phyloP scores from a whole-genome alignment of 2,329 filamentous ascomycete species.

The Coleophoma eucalyptorum region DNA sequence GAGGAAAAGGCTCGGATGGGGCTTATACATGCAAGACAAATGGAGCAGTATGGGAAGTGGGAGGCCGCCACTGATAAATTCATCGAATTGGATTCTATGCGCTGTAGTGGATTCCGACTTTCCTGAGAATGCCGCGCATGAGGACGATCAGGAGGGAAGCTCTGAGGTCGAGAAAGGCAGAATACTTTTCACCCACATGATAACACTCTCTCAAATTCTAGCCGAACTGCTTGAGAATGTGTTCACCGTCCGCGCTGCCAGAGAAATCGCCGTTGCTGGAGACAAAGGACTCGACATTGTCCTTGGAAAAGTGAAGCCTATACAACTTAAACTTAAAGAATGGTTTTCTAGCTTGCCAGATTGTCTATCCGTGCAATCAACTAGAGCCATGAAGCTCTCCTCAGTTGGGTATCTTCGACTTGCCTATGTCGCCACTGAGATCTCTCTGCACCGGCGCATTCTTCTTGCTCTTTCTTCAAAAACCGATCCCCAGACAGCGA shows the following conservation, averaged over 20 bases:
- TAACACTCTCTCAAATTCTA: constrained; percentile 45
- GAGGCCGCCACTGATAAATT: constrained; percentile 49
- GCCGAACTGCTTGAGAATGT: constrained; percentile 46
- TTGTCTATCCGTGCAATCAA: constrained; percentile 39
- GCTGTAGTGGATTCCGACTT: constrained; percentile 41
- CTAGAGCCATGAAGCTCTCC: constrained; percentile 35
- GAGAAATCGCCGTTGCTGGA: constrained; percentile 19
- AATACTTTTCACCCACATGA: constrained; percentile 46
- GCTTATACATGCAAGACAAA: constrained; percentile 61
- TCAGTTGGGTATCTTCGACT: constrained; percentile 43
- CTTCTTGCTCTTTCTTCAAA: constrained; percentile 35
- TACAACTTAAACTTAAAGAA: constrained; percentile 41
- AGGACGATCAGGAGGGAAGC: constrained; percentile 28
- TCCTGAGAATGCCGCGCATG: constrained; percentile 23
- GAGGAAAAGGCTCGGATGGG: constrained; percentile 59
- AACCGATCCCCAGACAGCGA: constrained; percentile 15
- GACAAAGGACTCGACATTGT: constrained; percentile 24
- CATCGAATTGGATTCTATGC: constrained; percentile 51
- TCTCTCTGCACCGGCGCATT: constrained; percentile 46
- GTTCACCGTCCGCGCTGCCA: constrained; percentile 32
- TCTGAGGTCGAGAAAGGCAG: constrained; percentile 41
- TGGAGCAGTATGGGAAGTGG: constrained; percentile 56
- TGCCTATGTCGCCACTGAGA: constrained; percentile 47
- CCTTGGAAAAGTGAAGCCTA: constrained; percentile 42
- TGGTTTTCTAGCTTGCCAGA: constrained; percentile 45